A percentile compares a stretch with the other conserved stretches of the same genome.
phyloP scores from a whole-genome alignment of 2,329 filamentous ascomycete genomes.

The Falciphora oryzae region DNA sequence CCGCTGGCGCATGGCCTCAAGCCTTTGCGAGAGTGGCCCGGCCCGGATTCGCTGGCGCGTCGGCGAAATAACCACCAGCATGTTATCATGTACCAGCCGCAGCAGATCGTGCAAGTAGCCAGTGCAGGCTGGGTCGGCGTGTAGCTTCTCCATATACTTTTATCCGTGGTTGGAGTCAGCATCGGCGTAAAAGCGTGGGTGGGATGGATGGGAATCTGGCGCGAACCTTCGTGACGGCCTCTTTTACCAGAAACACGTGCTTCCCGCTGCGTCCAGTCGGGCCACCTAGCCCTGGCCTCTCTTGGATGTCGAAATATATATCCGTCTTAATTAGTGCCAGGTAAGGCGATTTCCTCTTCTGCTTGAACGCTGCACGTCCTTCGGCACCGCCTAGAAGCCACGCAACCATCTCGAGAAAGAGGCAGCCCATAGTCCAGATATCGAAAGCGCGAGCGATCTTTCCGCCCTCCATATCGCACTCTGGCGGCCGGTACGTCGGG shows the following conservation, averaged over 20 bases:
- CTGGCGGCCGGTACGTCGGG: constrained; percentile 12
- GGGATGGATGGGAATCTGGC: background rate
- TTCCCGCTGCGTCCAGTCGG: background rate
- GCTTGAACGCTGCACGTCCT: background rate
- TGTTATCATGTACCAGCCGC: background rate
- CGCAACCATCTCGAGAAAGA: constrained; percentile 18
- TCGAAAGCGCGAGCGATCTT: constrained; percentile 14
- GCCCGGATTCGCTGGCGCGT: constrained; percentile 2
- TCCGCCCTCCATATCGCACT: constrained; percentile 12
- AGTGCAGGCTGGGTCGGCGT: background rate
- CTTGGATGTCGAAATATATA: constrained; percentile 4
- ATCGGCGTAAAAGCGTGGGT: background rate
- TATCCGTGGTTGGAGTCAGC: background rate
- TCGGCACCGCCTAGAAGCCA: constrained; percentile 7
- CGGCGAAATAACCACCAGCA: constrained; percentile 2
- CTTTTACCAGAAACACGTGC: background rate
- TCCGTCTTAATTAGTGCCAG: background rate
- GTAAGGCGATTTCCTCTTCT: background rate
- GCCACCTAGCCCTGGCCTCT: background rate
- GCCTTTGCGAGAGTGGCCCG: background rate
- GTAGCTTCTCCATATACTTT: constrained; percentile 7
- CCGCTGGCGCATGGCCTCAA: background rate
- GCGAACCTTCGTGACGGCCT: background rate
- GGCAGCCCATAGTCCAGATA: constrained; percentile 20
- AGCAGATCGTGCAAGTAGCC: constrained; percentile 2